Evolutionary conservation across 108 stramenopile species (phyloP).

Genomic region (Nitzschia palea): DNA sequence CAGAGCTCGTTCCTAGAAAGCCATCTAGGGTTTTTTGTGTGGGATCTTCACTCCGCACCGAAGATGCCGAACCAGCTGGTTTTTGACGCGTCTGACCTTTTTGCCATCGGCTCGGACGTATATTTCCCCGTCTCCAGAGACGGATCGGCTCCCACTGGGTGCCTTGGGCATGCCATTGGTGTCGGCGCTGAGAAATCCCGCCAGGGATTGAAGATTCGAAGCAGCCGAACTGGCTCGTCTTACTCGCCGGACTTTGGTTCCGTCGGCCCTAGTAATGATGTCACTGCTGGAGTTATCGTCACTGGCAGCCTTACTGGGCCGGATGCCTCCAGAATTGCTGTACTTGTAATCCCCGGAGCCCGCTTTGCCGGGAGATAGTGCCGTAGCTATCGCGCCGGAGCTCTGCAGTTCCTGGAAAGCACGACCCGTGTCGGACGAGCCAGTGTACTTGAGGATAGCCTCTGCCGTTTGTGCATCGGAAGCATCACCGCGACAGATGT

Average conservation of each 20-base stretch:
- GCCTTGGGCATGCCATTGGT: not conserved
- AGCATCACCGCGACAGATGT: conserved; percentile 16
- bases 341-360: conserved; percentile 18
- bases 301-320: not conserved
- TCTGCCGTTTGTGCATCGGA: conserved; percentile 10
- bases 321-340: conserved; percentile 6
- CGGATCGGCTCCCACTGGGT: conserved; percentile 9
- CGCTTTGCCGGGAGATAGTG: conserved; percentile 14
- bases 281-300: conserved; percentile 26
- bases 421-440: conserved; percentile 8
- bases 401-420: conserved; percentile 10
- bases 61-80: not conserved
- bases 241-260: conserved; percentile 46
- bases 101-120: conserved; percentile 54
- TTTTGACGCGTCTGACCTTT: conserved; percentile 47
- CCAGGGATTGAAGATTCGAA: not conserved
- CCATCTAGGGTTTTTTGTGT: conserved; percentile 21
- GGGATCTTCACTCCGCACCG: conserved; percentile 1
- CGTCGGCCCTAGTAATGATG: conserved; percentile 46
- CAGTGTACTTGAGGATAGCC: conserved; percentile 10
- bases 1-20: conserved; percentile 10
- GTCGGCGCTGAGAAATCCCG: conserved; percentile 19
- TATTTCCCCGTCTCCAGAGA: conserved; percentile 41
- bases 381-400: conserved; percentile 11
- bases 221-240: conserved; percentile 18